Evolutionary conservation across 2,329 filamentous ascomycete genomes (phyloP).

Genomic region (Harringtonia lauricola): DNA sequence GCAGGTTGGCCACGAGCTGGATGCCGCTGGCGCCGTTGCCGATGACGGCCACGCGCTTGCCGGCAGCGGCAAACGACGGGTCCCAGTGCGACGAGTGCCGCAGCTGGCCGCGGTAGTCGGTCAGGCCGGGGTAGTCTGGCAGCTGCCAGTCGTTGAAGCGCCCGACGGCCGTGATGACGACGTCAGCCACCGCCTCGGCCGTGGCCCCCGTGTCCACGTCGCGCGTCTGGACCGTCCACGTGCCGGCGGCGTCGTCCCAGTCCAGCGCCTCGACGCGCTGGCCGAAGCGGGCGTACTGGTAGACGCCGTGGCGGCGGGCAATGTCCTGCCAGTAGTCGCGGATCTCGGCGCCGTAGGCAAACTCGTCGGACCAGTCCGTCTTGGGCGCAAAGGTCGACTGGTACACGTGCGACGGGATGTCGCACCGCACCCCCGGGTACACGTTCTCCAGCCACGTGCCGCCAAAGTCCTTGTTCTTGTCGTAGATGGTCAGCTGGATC

Average conservation of each 20-base stretch:
- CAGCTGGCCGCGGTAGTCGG: conserved; percentile 38
- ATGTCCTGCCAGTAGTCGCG: conserved; percentile 53
- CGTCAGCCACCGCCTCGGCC: conserved; percentile 37
- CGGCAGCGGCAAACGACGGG: conserved; percentile 32
- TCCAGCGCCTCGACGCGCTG: conserved; percentile 42
- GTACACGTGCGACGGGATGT: conserved; percentile 60
- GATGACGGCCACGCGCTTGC: conserved; percentile 39
- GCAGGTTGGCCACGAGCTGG: conserved; percentile 37
- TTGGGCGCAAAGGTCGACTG: conserved; percentile 59
- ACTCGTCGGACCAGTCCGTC: conserved; percentile 57
- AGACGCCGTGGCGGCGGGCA: conserved; percentile 53
- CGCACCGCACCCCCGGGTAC: conserved; percentile 34
- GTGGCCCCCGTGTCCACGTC: conserved; percentile 26
- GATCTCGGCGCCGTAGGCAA: conserved; percentile 57
- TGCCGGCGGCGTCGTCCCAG: conserved; percentile 40
- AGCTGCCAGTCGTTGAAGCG: conserved; percentile 43
- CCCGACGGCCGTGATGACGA: conserved; percentile 52
- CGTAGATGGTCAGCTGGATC: conserved; percentile 53
- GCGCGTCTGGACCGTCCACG: conserved; percentile 44
- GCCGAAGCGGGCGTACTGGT: conserved; percentile 42
- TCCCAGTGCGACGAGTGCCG: conserved; percentile 48
- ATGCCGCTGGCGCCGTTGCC: conserved; percentile 44
- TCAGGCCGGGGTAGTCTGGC: conserved; percentile 38
- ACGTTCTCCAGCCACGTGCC: conserved; percentile 24
- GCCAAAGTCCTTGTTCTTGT: conserved; percentile 56